Evolutionary conservation across 2,329 filamentous ascomycete genomes (phyloP), one percentile per base, ranked within the genome.

Genomic region (Pseudohalonectria lignicola): DNA sequence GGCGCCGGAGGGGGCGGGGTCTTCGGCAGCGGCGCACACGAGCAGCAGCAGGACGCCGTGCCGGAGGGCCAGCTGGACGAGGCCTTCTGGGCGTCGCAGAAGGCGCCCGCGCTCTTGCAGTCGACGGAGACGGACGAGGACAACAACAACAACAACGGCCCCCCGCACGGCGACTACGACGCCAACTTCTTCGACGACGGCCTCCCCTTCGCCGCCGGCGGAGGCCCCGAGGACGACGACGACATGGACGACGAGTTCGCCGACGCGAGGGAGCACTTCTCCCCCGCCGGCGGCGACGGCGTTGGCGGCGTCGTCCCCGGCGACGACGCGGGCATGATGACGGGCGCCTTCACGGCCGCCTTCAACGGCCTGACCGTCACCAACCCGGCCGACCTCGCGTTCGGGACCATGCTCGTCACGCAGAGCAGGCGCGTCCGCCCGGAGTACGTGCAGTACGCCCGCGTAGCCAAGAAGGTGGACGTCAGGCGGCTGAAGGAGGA

Each of bases 151-250:
- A 76, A 77, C 32, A 72, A 66, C 3, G 70, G 62, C 2, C 57
- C 72, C 28, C 71, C 71, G 3, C 68, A 76, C 48, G 88, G 88
- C 43, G 81, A 93, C 53, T 98, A 96, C 59, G 87, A 96, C 56
- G 90, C 92, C 42, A 84, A 96, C 59, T 98, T 96, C 72, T 98
- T 96, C 66, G 92, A 96, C 52, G 85, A 90, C 49, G 81, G 74
- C 2, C 64, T 88, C 45, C 79, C 80, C 2, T 74, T 86, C 49
- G 66, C 74, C 2, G 78, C 80, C 28, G 81, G 84, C 37, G 79
- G 81, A 34, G 79, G 82, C 36, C 79, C 81, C 31, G 82, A 84
- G 39, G 79, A 82, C 34, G 80, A 82, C 35, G 54, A 83, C 37
- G 52, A 71, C 32, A 80, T 57, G 40, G 50, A 81, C 32, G 54